Conservation (phyloP, 148 eudicot species). For the Vaccinium macrocarpon region DNA sequence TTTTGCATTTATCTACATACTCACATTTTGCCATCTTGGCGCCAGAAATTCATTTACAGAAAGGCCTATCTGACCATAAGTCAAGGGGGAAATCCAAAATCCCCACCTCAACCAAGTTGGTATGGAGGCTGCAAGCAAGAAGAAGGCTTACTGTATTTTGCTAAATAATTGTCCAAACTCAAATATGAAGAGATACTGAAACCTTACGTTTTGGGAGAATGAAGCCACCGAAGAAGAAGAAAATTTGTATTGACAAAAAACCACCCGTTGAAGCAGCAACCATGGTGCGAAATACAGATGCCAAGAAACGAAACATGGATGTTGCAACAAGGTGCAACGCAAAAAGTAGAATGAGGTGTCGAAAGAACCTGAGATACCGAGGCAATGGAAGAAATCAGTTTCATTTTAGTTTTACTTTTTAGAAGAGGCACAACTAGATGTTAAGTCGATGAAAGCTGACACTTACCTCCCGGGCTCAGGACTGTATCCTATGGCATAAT, state of each 20-base stretch:
- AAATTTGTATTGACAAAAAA: constrained; percentile 35
- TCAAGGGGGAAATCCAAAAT: constrained; percentile 66
- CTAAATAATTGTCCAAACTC: neutral
- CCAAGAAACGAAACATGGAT: constrained; percentile 74
- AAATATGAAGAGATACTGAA: neutral
- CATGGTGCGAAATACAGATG: constrained; percentile 48
- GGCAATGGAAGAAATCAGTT: neutral
- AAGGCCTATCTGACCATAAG: constrained; percentile 85
- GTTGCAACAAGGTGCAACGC: constrained; percentile 59
- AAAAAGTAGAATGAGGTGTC: constrained; percentile 56
- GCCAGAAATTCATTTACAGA: constrained; percentile 74
- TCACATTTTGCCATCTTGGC: constrained; percentile 80
- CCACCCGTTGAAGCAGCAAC: constrained; percentile 53
- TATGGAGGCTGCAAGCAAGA: constrained; percentile 62
- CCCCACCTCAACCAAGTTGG: constrained; percentile 84
- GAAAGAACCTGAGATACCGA: constrained; percentile 50
- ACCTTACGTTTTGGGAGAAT: constrained; percentile 64
- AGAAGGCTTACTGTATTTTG: neutral
- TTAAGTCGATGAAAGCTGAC: neutral
- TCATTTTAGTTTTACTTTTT: neutral
- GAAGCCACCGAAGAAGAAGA: constrained; percentile 68
- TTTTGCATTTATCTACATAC: neutral
- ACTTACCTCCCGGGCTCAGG: constrained; percentile 75
- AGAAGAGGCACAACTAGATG: no score
- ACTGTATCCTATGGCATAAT: constrained; percentile 70